These are phyloP conservation scores for Viola pubescens DNA, from an alignment of 441 rosid genomes.

Conservation along the genomic window DNA sequence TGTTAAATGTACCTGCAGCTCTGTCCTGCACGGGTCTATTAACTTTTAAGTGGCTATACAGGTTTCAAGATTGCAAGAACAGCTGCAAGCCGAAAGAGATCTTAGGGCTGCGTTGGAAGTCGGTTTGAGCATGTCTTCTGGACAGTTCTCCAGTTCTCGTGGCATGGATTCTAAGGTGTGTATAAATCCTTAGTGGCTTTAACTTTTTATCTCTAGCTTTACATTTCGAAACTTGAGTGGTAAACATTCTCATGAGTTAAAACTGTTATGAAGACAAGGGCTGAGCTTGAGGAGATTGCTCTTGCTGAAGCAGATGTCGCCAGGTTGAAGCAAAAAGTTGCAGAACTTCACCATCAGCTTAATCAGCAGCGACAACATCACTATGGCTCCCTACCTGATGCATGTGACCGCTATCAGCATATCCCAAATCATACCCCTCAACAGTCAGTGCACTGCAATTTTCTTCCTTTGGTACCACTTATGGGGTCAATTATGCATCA, in stretches of 20 bases:
- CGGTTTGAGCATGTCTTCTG: slow-evolving; percentile 97
- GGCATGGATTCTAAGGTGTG: slow-evolving; percentile 91
- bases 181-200: slow-evolving; percentile 15
- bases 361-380: slow-evolving; percentile 92
- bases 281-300: slow-evolving; percentile 99
- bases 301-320: slow-evolving; percentile 99
- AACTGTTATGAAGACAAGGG: slow-evolving; percentile 72
- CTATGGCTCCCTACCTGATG: slow-evolving; percentile 68
- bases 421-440: slow-evolving; percentile 67
- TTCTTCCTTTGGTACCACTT: too few relatives aligned
- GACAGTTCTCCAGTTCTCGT: slow-evolving; percentile 70
- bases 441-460: slow-evolving; percentile 51
- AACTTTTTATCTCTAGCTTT: slow-evolving; percentile 4
- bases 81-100: slow-evolving; percentile 98
- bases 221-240: slow-evolving; percentile 10
- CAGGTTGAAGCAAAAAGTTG: slow-evolving; percentile 94
- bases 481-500: too few relatives aligned
- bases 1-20: background rate
- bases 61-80: slow-evolving; percentile 97
- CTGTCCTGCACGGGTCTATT: background rate
- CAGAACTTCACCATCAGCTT: slow-evolving; percentile 95
- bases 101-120: slow-evolving; percentile 96
- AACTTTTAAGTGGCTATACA: slow-evolving; percentile 29
- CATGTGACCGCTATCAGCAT: slow-evolving; percentile 69
- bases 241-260: slow-evolving; percentile 23